Base-by-base conservation (phyloP, 345 rosid genomes). In the Fremontodendron californicum region DNA sequence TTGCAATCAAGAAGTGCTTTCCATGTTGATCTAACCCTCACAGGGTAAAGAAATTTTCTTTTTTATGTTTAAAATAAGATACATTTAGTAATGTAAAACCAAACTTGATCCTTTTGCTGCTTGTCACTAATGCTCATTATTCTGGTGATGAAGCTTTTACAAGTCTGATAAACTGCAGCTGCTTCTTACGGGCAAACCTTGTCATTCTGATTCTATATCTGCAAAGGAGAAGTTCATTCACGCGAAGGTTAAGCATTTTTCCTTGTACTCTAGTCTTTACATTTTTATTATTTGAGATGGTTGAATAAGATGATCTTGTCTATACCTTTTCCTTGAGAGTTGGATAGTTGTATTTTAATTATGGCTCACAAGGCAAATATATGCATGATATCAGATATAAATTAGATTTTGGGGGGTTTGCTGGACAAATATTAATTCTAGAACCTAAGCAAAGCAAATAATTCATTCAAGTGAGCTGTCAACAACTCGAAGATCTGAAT, bases 201-300 rank as follows among this genome's bases (percentile, higher is more conserved):
- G 78, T 88, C 93, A 78, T 67, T 72, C 82, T 25, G 99, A 96
- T 86, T 81, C 90, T 77, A 94, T 96, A 78, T 87, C 94, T 75
- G 84, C 89, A 31, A 96, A 96, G 90, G 99, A 96, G 90, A 94
- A 94, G 85, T 96, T 90, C 83, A 96, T 96, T 72, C 99, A 94
- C 82, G 94, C 97, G 49, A 96, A 96, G 97, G 99, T 96, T 65
- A 55, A 31, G 43, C 39, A n/a, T 21, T 37, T 61, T 48, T 19
- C 70, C 51, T 8, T 78, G 27, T 23, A 48, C 18, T 60, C 21
- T 71, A 54, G 51, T 84, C 52, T 86, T 80, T 46, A 74, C 64
- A 63, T 71, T 74, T 62, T n/a, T 46, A 27, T 46, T 45, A 4
- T 74, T 63, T 21, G 11, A 12, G 43, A 27, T 75, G 51, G 19